These are phyloP conservation scores for Alternaria atra DNA, from an alignment of 2,329 filamentous ascomycete species.

Conservation along the genomic window DNA sequence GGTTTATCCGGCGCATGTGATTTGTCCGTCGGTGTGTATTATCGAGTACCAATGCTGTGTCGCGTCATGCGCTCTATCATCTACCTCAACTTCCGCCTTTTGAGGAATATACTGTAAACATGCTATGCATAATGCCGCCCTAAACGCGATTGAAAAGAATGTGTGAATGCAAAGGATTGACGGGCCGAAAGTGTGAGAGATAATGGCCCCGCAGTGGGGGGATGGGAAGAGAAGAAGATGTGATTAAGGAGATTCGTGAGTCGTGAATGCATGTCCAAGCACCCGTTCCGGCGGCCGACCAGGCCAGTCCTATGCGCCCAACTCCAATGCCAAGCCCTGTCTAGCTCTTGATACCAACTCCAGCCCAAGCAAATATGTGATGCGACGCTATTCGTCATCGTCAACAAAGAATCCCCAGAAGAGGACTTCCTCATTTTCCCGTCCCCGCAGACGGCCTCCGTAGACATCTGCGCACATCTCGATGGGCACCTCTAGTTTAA, in stretches of 20 bases:
- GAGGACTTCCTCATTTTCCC: slow-evolving; percentile 46
- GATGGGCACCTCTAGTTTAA: slow-evolving; percentile 49
- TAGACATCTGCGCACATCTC: slow-evolving; percentile 51
- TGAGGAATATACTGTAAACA: slow-evolving; percentile 22
- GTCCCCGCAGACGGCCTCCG: slow-evolving; percentile 39
- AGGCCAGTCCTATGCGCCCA: slow-evolving; percentile 37
- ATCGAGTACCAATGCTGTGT: slow-evolving; percentile 22
- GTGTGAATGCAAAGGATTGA: slow-evolving; percentile 26
- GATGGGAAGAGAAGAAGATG: slow-evolving; percentile 20
- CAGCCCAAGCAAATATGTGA: slow-evolving; percentile 28
- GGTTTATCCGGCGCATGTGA: slow-evolving; percentile 32
- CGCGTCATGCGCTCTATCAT: slow-evolving; percentile 33
- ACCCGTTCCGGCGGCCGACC: slow-evolving; percentile 30
- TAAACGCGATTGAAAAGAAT: slow-evolving; percentile 6
- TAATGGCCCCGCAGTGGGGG: slow-evolving; percentile 11
- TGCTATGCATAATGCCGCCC: slow-evolving; percentile 35
- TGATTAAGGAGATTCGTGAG: slow-evolving; percentile 45
- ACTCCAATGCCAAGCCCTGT: slow-evolving; percentile 42
- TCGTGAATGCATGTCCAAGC: slow-evolving; percentile 43
- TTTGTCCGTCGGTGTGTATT: slow-evolving; percentile 30
- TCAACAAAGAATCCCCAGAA: slow-evolving; percentile 50
- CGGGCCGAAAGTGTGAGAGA: slow-evolving; percentile 17
- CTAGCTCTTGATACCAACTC: slow-evolving; percentile 36
- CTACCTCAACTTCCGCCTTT: slow-evolving; percentile 32
- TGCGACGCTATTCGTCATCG: slow-evolving; percentile 36